Conservation (phyloP, 2,329 filamentous ascomycete genomes). For the Monilinia fructicola region DNA sequence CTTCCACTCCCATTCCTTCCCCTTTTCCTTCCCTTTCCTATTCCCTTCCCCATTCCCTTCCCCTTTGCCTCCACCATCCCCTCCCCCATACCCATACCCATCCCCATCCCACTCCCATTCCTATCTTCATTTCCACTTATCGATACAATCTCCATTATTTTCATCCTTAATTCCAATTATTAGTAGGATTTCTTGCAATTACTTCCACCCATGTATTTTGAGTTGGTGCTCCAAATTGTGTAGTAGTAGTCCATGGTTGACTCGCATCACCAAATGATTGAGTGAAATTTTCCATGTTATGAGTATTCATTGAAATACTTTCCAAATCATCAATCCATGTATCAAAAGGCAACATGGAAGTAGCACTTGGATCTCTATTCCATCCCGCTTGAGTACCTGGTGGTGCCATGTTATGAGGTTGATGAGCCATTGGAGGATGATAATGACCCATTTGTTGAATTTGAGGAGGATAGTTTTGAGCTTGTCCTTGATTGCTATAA, state of each 20-base stretch:
- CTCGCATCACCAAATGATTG: constrained; percentile 17
- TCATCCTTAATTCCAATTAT: constrained; percentile 6
- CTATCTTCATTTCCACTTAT: neutral
- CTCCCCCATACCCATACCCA: neutral
- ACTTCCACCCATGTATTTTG: constrained; percentile 2
- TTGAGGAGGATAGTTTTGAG: constrained; percentile 17
- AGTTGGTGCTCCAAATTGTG: constrained; percentile 14
- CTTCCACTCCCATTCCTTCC: too few relatives aligned
- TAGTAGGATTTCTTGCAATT: neutral
- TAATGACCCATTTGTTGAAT: constrained; percentile 19
- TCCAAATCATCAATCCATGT: constrained; percentile 21
- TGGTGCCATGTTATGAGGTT: constrained; percentile 21
- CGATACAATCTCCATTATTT: neutral
- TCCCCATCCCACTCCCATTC: neutral
- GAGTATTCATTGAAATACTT: constrained; percentile 22
- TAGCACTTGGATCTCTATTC: constrained; percentile 10
- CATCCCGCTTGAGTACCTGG: constrained; percentile 20
- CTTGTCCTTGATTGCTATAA: constrained; percentile 26
- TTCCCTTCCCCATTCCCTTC: too few relatives aligned
- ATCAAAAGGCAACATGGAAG: constrained; percentile 6
- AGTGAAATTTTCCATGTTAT: constrained; percentile 21
- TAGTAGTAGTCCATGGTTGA: constrained; percentile 12
- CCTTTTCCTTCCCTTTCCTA: too few relatives aligned
- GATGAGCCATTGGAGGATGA: constrained; percentile 19
- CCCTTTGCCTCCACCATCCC: too few relatives aligned